Evolutionary conservation across 192 early-diverging fungal genomes (phyloP).

Genomic region (Backusella parvicylindrica): DNA sequence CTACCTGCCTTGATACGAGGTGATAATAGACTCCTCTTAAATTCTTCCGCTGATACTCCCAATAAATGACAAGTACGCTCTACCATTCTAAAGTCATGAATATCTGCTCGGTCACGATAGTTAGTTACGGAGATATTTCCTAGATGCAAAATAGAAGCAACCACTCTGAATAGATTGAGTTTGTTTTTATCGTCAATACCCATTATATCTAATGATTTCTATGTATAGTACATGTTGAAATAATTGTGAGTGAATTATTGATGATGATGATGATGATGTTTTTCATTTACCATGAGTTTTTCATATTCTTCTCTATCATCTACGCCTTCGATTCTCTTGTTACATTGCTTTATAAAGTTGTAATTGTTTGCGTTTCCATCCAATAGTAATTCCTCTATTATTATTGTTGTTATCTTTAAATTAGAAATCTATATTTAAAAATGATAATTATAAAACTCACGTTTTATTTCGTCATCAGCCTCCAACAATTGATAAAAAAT

Average conservation of each 20-base stretch:
- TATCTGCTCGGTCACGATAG: constrained; percentile 79
- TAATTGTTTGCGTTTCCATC: constrained; percentile 18
- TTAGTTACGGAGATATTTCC: constrained; percentile 88
- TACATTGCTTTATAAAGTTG: constrained; percentile 76
- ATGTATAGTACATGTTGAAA: not conserved
- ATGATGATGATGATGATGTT: not conserved
- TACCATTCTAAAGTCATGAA: constrained; percentile 67
- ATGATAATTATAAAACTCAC: constrained; percentile 34
- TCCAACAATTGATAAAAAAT: constrained; percentile 98
- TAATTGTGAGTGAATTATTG: not conserved
- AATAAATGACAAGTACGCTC: constrained; percentile 95
- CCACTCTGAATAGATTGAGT: constrained; percentile 72
- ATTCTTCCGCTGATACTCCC: constrained; percentile 84
- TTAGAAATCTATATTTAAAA: not conserved
- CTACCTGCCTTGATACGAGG: constrained; percentile 93
- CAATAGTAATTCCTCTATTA: constrained; percentile 16
- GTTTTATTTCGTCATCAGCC: constrained; percentile 69
- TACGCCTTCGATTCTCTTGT: constrained; percentile 88
- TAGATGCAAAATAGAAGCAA: constrained; percentile 88
- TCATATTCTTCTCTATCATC: constrained; percentile 85
- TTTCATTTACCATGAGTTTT: constrained; percentile 53
- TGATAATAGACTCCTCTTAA: constrained; percentile 80
- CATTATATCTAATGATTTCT: constrained; percentile 83
- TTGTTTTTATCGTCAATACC: constrained; percentile 76
- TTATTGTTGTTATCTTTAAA: not conserved